Conservation (phyloP, 2,329 filamentous ascomycete species). For the Fusarium citri region DNA sequence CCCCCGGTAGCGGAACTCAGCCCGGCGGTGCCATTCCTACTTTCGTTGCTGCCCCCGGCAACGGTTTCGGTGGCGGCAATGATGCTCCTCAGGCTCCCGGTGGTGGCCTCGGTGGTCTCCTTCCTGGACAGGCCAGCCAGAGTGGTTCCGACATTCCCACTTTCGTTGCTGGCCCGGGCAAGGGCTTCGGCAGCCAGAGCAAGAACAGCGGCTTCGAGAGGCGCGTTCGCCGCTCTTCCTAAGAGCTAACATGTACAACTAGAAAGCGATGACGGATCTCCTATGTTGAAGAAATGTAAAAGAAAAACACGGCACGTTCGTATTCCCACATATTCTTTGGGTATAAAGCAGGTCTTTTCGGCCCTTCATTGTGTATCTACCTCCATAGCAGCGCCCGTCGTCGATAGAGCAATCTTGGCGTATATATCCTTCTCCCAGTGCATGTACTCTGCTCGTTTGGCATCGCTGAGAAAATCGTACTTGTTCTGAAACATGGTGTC, state of each 20-base stretch:
- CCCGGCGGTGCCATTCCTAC: conserved; percentile 9
- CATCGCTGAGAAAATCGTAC: conserved; percentile 77
- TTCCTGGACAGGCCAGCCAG: conserved; percentile 4
- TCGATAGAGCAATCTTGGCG: conserved; percentile 63
- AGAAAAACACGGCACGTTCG: conserved; percentile 31
- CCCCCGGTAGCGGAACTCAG: background rate
- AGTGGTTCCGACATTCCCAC: conserved; percentile 19
- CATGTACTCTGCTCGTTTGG: conserved; percentile 69
- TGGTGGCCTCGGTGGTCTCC: background rate
- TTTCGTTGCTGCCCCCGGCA: conserved; percentile 17
- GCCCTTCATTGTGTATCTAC: conserved; percentile 48
- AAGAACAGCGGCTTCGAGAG: conserved; percentile 29
- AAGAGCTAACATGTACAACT: conserved; percentile 15
- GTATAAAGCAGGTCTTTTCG: conserved; percentile 44
- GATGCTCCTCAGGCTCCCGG: background rate
- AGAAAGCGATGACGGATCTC: conserved; percentile 18
- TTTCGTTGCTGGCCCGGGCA: conserved; percentile 28
- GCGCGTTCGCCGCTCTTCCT: conserved; percentile 21
- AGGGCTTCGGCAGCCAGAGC: conserved; percentile 19
- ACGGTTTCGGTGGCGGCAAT: background rate
- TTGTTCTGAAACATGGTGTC: conserved; percentile 82
- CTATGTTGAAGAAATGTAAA: conserved; percentile 22
- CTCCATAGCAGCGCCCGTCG: conserved; percentile 50
- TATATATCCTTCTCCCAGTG: conserved; percentile 73
- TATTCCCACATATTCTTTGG: conserved; percentile 39